Percentiles rank a stretch among this genome's conserved stretches.
Conservation (phyloP, 495 filamentous ascomycete genomes). For the Hypoxylon trugodes region DNA sequence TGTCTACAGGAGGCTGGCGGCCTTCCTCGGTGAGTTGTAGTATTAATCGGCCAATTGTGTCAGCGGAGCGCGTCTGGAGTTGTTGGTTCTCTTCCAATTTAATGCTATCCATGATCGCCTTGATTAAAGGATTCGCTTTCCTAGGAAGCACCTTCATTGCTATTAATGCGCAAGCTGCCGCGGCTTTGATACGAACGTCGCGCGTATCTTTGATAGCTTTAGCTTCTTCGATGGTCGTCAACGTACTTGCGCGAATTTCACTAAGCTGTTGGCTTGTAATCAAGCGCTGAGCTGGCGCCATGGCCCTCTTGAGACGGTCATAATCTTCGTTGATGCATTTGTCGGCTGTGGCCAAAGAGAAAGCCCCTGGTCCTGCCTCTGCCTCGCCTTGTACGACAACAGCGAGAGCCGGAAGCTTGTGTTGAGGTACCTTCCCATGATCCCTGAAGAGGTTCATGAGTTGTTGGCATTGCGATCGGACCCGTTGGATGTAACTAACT, state of each 20-base stretch:
- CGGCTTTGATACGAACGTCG: constrained; percentile 85
- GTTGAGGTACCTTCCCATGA: constrained; percentile 75
- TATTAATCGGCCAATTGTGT: constrained; percentile 83
- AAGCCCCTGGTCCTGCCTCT: constrained; percentile 88
- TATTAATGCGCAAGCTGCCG: constrained; percentile 86
- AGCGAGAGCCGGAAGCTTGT: constrained; percentile 79
- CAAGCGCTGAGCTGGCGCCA: constrained; percentile 84
- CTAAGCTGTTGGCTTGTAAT: constrained; percentile 76
- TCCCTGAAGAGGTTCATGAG: constrained; percentile 90
- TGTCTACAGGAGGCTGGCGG: constrained; percentile 84
- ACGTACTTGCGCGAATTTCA: constrained; percentile 73
- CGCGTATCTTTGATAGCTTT: constrained; percentile 78
- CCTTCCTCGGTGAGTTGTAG: constrained; percentile 79
- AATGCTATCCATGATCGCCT: constrained; percentile 96
- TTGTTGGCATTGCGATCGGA: constrained; percentile 88
- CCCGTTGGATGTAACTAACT: constrained; percentile 84
- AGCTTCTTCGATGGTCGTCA: constrained; percentile 79
- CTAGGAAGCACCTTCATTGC: constrained; percentile 87
- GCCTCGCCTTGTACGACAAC: constrained; percentile 92
- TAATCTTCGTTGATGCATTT: constrained; percentile 84
- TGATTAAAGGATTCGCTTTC: constrained; percentile 89
- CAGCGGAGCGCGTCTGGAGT: constrained; percentile 86
- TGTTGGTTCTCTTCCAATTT: constrained; percentile 93
- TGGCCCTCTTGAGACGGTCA: constrained; percentile 80
- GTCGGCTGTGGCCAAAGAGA: constrained; percentile 86